Evolutionary conservation across 2,329 filamentous ascomycete species (phyloP).

Genomic region (Didymella sp.): DNA sequence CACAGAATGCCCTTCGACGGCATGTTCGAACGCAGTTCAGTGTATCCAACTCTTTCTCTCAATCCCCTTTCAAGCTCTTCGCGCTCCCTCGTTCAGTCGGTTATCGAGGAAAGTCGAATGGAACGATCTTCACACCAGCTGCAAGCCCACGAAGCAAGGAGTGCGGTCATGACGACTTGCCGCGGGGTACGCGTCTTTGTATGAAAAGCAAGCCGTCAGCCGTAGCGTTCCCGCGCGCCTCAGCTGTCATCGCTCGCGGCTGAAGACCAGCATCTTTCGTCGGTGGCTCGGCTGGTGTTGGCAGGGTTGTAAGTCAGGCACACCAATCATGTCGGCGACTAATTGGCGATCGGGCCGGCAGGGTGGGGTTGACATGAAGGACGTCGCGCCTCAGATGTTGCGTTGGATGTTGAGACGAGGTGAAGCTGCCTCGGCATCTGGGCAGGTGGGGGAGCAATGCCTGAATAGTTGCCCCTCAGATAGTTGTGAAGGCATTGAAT

Average conservation of each 20-base stretch:
- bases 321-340: conserved; percentile 6
- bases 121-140: too few relatives aligned
- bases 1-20: conserved; percentile 46
- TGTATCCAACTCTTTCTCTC: background rate
- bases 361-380: conserved; percentile 12
- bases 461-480: background rate
- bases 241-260: conserved; percentile 17
- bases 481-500: background rate
- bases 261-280: conserved; percentile 2
- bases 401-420: too few relatives aligned
- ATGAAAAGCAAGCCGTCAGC: conserved; percentile 2
- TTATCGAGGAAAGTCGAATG: too few relatives aligned
- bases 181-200: conserved; percentile 18
- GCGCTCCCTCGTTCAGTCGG: too few relatives aligned
- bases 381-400: background rate
- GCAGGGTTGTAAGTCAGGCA: conserved; percentile 2
- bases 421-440: too few relatives aligned
- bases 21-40: conserved; percentile 25
- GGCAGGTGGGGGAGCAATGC: too few relatives aligned
- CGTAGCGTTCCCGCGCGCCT: conserved; percentile 7
- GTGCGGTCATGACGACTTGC: conserved; percentile 10
- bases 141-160: background rate
- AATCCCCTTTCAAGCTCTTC: too few relatives aligned
- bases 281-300: conserved; percentile 11
- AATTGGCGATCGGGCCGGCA: conserved; percentile 8